A percentile compares a stretch with the other conserved stretches of the same genome.
These are phyloP conservation scores for Wickerhamiella australiensis DNA, from an alignment of 805 yeast species.

Conservation along the genomic window DNA sequence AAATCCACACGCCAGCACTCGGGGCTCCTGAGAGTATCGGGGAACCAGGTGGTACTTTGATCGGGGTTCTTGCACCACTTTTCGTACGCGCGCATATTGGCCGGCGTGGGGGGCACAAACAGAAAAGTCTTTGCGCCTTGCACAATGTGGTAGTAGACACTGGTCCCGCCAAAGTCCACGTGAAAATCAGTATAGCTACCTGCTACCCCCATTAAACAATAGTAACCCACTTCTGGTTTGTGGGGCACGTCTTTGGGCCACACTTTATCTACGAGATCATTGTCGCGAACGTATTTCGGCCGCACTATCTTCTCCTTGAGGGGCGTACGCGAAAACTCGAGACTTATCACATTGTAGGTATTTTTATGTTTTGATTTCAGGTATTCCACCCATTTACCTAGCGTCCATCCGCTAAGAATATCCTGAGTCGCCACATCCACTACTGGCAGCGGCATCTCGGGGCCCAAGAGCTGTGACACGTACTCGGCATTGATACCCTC, in stretches of 20 bases:
- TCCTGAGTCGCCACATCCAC: slow-evolving; percentile 84
- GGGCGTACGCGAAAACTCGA: slow-evolving; percentile 56
- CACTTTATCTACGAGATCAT: slow-evolving; percentile 57
- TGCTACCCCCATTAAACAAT: slow-evolving; percentile 74
- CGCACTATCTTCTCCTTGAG: slow-evolving; percentile 42
- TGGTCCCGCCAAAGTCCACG: slow-evolving; percentile 84
- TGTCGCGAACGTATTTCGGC: slow-evolving; percentile 50
- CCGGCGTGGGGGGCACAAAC: slow-evolving; percentile 63
- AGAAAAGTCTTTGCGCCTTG: slow-evolving; percentile 65
- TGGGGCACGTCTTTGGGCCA: slow-evolving; percentile 36
- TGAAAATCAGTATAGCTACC: slow-evolving; percentile 83
- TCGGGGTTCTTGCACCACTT: slow-evolving; percentile 59
- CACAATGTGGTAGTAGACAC: slow-evolving; percentile 75
- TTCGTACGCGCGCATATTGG: slow-evolving; percentile 49
- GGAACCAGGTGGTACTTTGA: slow-evolving; percentile 55
- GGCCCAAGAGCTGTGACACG: slow-evolving; percentile 50
- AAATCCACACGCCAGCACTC: slow-evolving; percentile 46
- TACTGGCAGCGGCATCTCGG: slow-evolving; percentile 54
- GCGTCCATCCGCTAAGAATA: slow-evolving; percentile 44
- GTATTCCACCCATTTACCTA: slow-evolving; percentile 65
- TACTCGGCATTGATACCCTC: slow-evolving; percentile 40
- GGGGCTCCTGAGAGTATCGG: slow-evolving; percentile 33
- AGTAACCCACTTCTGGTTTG: slow-evolving; percentile 41
- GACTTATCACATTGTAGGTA: slow-evolving; percentile 65
- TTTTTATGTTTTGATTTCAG: slow-evolving; percentile 31